A percentile compares a stretch with the other conserved stretches of the same genome.
Evolutionary conservation across 2,329 filamentous ascomycete species (phyloP).

Genomic region (Drechslerella dactyloides): DNA sequence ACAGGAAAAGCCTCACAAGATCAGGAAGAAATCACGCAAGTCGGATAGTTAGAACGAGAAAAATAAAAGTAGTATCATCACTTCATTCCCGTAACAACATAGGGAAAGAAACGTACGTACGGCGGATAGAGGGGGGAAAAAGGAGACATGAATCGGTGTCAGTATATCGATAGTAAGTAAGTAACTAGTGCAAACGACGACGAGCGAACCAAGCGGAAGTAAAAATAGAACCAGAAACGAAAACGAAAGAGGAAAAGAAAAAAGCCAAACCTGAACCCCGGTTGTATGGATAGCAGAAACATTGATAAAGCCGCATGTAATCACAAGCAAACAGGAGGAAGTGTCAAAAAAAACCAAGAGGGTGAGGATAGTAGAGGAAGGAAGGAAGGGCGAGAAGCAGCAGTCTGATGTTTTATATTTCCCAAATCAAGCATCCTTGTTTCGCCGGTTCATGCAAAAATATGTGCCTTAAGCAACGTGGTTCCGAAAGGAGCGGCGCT

Average conservation of each 20-base stretch:
- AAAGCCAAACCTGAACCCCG: conserved; percentile 51
- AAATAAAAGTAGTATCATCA: conserved; percentile 43
- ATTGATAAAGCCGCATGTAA: conserved; percentile 23
- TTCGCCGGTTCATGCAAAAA: conserved; percentile 46
- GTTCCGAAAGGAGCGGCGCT: conserved; percentile 12
- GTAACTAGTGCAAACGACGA: background rate
- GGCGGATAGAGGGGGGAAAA: background rate
- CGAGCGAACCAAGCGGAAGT: conserved; percentile 5
- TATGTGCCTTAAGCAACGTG: conserved; percentile 39
- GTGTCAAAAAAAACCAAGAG: conserved; percentile 17
- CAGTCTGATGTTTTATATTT: conserved; percentile 38
- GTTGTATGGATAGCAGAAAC: conserved; percentile 48
- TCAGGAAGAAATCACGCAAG: conserved; percentile 13
- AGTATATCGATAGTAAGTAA: no score
- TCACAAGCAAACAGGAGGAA: conserved; percentile 18
- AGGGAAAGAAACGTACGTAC: conserved; percentile 1
- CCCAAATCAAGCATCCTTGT: conserved; percentile 47
- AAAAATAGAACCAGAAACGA: conserved; percentile 11
- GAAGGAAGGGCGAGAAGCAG: conserved; percentile 12
- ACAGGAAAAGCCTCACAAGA: conserved; percentile 18
- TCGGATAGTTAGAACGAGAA: conserved; percentile 8
- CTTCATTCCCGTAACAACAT: conserved; percentile 37
- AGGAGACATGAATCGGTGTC: background rate
- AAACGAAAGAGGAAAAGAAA: conserved; percentile 8
- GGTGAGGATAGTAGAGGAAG: conserved; percentile 11